Conservation (phyloP, 306 rosid genomes). For the Trifolium pratense region DNA sequence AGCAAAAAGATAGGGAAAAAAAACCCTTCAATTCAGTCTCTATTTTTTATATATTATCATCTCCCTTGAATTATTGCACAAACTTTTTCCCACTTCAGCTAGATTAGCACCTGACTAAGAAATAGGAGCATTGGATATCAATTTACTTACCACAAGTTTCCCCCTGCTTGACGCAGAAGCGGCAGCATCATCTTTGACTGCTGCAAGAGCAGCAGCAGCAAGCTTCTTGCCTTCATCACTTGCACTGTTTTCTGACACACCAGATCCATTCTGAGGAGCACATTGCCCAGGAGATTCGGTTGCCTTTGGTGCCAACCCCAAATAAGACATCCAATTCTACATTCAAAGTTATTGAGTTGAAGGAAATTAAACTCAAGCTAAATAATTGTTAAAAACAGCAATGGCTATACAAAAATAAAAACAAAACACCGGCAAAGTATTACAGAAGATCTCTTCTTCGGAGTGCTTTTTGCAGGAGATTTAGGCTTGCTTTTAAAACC, state of each 20-base stretch:
- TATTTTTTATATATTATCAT: no score
- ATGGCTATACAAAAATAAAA: not conserved
- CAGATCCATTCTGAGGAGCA: conserved; percentile 47
- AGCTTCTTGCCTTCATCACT: conserved; percentile 71
- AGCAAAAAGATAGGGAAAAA: no score
- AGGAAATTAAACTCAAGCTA: conserved; percentile 40
- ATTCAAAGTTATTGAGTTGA: conserved; percentile 35
- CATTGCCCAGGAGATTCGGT: conserved; percentile 49
- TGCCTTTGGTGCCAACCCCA: conserved; percentile 75
- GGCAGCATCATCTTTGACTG: conserved; percentile 55
- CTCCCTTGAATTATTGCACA: no score
- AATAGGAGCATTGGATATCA: conserved; percentile 5
- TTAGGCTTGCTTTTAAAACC: conserved; percentile 56
- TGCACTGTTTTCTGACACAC: conserved; percentile 46
- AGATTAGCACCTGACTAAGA: conserved; percentile 6
- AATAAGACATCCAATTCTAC: conserved; percentile 80
- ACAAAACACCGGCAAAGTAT: conserved; percentile 43
- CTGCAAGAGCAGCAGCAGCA: conserved; percentile 90
- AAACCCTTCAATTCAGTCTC: no score
- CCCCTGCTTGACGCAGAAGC: conserved; percentile 67
- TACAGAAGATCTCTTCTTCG: conserved; percentile 75
- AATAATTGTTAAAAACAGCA: conserved; percentile 11
- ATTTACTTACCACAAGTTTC: conserved; percentile 72
- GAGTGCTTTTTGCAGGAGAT: conserved; percentile 49
- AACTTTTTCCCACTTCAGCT: conserved; percentile 27